Conservation (phyloP, 345 rosid species). For the Diplotaxis tenuifolia region DNA sequence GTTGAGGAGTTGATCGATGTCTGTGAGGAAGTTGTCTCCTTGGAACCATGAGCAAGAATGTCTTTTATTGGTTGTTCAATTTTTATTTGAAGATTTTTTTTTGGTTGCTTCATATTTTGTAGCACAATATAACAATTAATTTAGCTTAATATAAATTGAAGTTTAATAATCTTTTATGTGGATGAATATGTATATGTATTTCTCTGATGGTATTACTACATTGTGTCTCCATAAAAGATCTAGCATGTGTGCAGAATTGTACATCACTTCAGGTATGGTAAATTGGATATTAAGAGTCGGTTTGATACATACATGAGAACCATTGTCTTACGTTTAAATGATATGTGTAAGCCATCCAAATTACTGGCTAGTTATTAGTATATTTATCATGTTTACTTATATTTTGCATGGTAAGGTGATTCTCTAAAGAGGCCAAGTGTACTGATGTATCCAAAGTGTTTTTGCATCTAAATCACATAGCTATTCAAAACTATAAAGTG, state of each 20-base stretch:
- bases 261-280: neutral
- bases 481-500: neutral
- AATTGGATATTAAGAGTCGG: neutral
- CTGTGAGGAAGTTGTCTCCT: neutral
- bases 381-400: neutral
- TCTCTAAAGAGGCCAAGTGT: neutral
- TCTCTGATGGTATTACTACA: neutral
- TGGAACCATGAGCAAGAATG: neutral
- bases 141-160: neutral
- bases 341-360: neutral
- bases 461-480: neutral
- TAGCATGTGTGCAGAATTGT: neutral
- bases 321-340: neutral
- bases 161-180: neutral
- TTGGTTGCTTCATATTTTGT: neutral
- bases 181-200: neutral
- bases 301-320: neutral
- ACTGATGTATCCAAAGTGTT: neutral
- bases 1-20: constrained; percentile 7
- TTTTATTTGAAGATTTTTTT: too few relatives aligned
- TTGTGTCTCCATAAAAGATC: neutral
- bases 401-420: neutral
- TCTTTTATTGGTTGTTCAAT: neutral
- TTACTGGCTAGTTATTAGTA: neutral
- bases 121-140: neutral